Evolutionary conservation across 495 filamentous ascomycete species (phyloP).

Genomic region (Parmelia sp.): DNA sequence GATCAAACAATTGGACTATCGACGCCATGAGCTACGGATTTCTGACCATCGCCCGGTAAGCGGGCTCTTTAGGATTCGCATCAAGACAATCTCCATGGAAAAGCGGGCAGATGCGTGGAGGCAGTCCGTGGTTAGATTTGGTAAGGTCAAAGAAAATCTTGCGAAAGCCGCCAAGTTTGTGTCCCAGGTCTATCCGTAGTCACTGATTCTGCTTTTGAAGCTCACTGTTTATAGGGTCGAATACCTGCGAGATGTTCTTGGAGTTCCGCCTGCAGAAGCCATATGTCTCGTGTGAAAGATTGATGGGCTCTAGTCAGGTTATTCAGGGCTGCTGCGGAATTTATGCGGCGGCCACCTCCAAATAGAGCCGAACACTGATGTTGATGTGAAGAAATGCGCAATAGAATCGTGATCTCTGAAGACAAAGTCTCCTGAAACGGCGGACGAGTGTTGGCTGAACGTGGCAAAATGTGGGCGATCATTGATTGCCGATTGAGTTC

Average conservation of each 20-base stretch:
- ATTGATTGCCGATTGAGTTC: neutral
- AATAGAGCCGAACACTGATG: neutral
- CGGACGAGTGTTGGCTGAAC: neutral
- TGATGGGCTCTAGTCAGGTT: neutral
- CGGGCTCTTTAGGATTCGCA: conserved; percentile 68
- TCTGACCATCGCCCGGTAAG: conserved; percentile 93
- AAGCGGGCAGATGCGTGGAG: conserved; percentile 62
- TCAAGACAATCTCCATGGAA: conserved; percentile 69
- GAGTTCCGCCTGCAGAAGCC: conserved; percentile 43
- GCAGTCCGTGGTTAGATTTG: conserved; percentile 62
- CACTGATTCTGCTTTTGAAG: neutral
- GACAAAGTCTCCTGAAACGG: neutral
- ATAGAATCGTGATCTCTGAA: neutral
- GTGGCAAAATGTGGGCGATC: neutral
- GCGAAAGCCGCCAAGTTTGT: conserved; percentile 57
- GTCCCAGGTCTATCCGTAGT: conserved; percentile 1
- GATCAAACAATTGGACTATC: conserved; percentile 81
- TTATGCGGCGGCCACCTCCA: neutral
- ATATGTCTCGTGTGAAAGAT: conserved; percentile 23
- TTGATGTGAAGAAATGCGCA: neutral
- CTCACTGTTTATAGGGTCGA: conserved; percentile 37
- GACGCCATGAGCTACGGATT: conserved; percentile 78
- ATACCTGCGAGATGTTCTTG: conserved; percentile 49
- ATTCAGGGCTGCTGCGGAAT: neutral
- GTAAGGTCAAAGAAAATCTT: conserved; percentile 56